Base-by-base conservation (phyloP, 2,329 filamentous ascomycete species). In the Xylariaceae sp. region DNA sequence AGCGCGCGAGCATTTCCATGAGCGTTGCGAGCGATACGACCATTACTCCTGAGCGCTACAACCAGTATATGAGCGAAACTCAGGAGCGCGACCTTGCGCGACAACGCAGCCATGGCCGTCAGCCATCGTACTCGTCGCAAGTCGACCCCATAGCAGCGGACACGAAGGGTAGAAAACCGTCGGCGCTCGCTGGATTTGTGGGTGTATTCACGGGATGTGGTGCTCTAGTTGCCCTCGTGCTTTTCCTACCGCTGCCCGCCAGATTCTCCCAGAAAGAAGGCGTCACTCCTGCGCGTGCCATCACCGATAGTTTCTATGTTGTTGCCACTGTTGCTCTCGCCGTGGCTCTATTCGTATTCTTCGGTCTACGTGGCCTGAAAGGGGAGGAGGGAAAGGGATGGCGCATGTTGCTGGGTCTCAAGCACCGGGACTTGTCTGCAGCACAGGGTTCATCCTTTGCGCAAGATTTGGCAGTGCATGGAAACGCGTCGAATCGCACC, bases 161-260 rank as follows among this genome's bases (percentile, higher is more conserved):
- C 49, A 64, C 62, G 45, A 68, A 64, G 67, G 71, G 61, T 34
- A 58, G 65, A 51, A 81, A 81, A 62, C 80, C 83, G 1, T 80
- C 81, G 1, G 78, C 79, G 15, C 81, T 99, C 30, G 93, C 94
- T 13, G 94, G 94, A 0, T 86, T 92, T 54, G 94, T 99, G 4
- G 94, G 94, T 3, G 79, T 96, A 60, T 96, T 95, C 71, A 96
- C 94, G 6, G 94, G 94, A 23, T 90, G 90, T 68, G 94, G 94
- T 61, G 94, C 94, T 11, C 80, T 99, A 4, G 81, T 99, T 3
- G 92, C 94, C 9, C 78, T 99, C 35, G 75, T 80, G 0, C 70
- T 94, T 39, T 97, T 99, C 71, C 80, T 99, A 11, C 94, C 93
- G 4, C 81, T 99, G 15, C 94, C 94, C 0, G 88, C 91, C 1